Evolutionary conservation across 78 protist species (phyloP).

Genomic region (Dictyostelium discoideum): DNA sequence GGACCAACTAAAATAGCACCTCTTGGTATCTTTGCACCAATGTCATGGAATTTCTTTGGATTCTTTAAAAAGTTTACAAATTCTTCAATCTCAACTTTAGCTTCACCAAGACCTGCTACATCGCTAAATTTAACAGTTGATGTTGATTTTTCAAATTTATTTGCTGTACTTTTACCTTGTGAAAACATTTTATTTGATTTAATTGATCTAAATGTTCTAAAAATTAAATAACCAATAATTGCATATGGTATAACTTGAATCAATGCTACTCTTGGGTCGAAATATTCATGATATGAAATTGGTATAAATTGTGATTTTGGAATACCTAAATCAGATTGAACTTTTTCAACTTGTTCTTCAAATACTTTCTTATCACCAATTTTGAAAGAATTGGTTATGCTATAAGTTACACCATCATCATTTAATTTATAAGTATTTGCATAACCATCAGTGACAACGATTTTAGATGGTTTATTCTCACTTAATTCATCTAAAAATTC

Average conservation of each 20-base stretch:
- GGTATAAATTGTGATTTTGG: conserved; percentile 22
- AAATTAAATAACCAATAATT: conserved; percentile 15
- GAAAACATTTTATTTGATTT: neutral
- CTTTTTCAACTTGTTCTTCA: conserved; percentile 69
- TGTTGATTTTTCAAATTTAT: conserved; percentile 38
- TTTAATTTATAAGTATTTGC: neutral
- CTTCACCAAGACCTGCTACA: conserved; percentile 96
- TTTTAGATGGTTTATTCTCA: conserved; percentile 30
- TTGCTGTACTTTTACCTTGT: conserved; percentile 46
- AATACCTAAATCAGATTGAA: conserved; percentile 47
- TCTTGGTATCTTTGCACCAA: conserved; percentile 96
- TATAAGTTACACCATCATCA: neutral
- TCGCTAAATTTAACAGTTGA: conserved; percentile 80
- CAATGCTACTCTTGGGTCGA: neutral
- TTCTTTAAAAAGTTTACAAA: conserved; percentile 96
- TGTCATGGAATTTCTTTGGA: conserved; percentile 89
- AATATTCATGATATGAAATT: conserved; percentile 19
- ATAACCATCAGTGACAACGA: conserved; percentile 3
- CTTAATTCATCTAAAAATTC: conserved; percentile 6
- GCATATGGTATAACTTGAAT: conserved; percentile 40
- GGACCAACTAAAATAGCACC: conserved; percentile 97
- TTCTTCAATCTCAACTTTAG: conserved; percentile 95
- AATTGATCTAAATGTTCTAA: conserved; percentile 21
- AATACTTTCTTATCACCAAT: conserved; percentile 78
- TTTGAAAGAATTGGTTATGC: neutral